Evolutionary conservation across 2,329 filamentous ascomycete species (phyloP).

Genomic region (Neocucurbitaria cava): DNA sequence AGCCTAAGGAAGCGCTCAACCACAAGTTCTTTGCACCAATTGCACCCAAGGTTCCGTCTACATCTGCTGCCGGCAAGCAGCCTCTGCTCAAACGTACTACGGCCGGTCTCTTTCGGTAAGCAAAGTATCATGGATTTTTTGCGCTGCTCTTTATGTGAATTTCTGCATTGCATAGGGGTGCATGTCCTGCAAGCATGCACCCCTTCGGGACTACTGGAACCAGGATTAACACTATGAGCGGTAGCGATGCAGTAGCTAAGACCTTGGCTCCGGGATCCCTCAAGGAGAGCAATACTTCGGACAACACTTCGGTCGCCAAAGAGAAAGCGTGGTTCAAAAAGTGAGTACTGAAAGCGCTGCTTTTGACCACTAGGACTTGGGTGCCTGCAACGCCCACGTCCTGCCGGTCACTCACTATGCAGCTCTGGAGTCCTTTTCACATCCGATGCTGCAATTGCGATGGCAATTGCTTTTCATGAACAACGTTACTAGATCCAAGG

Average conservation of each 20-base stretch:
- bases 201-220: neutral
- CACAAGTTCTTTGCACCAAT: constrained; percentile 78
- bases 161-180: neutral
- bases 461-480: neutral
- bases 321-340: no score
- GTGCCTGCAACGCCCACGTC: constrained; percentile 2
- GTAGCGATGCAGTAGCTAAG: no score
- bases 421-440: neutral
- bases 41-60: constrained; percentile 22
- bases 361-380: constrained; percentile 1
- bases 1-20: constrained; percentile 81
- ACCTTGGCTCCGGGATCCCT: neutral
- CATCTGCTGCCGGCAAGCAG: constrained; percentile 37
- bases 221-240: no score
- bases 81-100: constrained; percentile 30
- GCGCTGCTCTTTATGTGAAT: neutral
- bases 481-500: neutral
- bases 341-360: neutral
- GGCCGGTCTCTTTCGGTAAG: constrained; percentile 24
- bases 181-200: neutral
- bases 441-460: no score
- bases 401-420: neutral
- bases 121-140: constrained; percentile 2
- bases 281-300: neutral
- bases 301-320: no score